Conservation (phyloP, 1,284 basidiomycete genomes). For the Sporisorium scitamineum region DNA sequence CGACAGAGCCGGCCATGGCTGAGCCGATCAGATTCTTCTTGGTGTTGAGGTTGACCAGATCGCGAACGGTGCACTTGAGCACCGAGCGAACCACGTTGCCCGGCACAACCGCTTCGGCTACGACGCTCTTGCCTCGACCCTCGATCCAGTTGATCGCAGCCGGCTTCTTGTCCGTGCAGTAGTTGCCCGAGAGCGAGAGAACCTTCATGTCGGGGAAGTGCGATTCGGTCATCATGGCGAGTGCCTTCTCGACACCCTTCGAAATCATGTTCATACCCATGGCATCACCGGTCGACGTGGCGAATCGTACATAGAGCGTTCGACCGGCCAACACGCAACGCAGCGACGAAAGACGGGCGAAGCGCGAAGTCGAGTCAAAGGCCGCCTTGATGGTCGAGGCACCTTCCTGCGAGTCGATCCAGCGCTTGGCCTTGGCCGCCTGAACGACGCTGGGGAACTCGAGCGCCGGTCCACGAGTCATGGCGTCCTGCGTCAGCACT, state of each 20-base stretch:
- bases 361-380: conserved; percentile 84
- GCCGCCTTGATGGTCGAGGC: conserved; percentile 81
- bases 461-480: conserved; percentile 98
- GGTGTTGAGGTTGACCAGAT: conserved; percentile 89
- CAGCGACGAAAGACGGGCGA: conserved; percentile 65
- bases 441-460: conserved; percentile 87
- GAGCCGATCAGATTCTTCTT: conserved; percentile 99
- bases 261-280: conserved; percentile 99
- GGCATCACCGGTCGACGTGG: conserved; percentile 94
- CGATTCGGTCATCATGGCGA: conserved; percentile 80
- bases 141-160: conserved; percentile 99
- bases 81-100: conserved; percentile 88
- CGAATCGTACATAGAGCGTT: conserved; percentile 94
- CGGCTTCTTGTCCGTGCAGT: conserved; percentile 99
- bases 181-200: conserved; percentile 95
- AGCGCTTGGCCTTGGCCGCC: conserved; percentile 86
- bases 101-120: conserved; percentile 93
- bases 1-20: conserved; percentile 96
- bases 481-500: conserved; percentile 90
- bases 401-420: conserved; percentile 89
- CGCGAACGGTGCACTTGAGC: conserved; percentile 93
- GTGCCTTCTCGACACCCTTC: conserved; percentile 80
- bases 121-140: conserved; percentile 95
- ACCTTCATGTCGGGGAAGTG: conserved; percentile 93
- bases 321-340: conserved; percentile 67